These are phyloP conservation scores for Didymella glomerata DNA, from an alignment of 2,329 filamentous ascomycete genomes.

Conservation along the genomic window DNA sequence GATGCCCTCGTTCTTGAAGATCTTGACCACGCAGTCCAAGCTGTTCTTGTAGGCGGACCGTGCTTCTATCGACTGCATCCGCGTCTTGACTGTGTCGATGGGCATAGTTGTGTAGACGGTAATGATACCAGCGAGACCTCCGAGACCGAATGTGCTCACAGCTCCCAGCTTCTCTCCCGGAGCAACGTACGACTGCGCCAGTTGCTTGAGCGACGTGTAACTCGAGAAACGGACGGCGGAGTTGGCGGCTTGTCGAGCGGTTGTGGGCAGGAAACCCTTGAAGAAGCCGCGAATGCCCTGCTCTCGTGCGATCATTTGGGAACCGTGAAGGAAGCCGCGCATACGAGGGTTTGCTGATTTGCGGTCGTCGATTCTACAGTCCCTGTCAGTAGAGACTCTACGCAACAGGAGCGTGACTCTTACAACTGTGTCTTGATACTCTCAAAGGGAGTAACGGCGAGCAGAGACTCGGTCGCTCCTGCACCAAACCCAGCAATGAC, in stretches of 20 bases:
- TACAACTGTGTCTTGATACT: constrained; percentile 95
- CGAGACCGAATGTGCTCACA: constrained; percentile 87
- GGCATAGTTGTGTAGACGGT: constrained; percentile 79
- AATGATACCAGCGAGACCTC: constrained; percentile 85
- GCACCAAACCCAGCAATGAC: constrained; percentile 95
- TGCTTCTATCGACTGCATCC: constrained; percentile 96
- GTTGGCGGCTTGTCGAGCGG: constrained; percentile 92
- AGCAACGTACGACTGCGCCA: constrained; percentile 89
- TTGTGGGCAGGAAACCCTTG: constrained; percentile 95
- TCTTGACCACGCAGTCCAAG: constrained; percentile 79
- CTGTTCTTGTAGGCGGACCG: constrained; percentile 84
- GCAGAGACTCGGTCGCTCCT: constrained; percentile 88
- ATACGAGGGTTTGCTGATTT: constrained; percentile 86
- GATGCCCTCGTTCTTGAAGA: constrained; percentile 88
- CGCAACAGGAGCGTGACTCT: background rate
- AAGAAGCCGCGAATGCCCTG: constrained; percentile 92
- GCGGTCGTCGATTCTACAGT: constrained; percentile 83
- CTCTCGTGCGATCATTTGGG: constrained; percentile 85
- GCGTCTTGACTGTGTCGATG: constrained; percentile 93
- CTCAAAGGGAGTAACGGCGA: constrained; percentile 96
- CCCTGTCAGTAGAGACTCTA: background rate
- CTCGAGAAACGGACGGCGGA: constrained; percentile 89
- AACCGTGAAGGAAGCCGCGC: constrained; percentile 90
- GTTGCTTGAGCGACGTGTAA: constrained; percentile 89
- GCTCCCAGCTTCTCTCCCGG: constrained; percentile 94